These are phyloP conservation scores for Penicillium daleae DNA, from an alignment of 495 filamentous ascomycete genomes.

Conservation along the genomic window DNA sequence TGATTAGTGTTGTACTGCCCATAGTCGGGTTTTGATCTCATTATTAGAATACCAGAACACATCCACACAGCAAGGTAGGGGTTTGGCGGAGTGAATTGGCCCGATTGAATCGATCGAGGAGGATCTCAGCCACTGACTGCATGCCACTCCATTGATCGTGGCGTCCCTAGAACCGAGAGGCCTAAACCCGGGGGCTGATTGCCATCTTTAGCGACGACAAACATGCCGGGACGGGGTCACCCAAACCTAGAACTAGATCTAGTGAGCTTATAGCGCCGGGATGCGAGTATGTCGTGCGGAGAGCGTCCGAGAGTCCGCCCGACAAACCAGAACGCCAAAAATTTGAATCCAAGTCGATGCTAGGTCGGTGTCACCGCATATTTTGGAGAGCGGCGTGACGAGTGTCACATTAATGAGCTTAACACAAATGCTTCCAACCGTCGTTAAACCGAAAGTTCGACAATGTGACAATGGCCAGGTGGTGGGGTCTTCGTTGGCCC, in stretches of 20 bases:
- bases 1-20: not conserved
- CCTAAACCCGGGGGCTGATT: constrained; percentile 17
- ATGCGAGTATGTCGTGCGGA: constrained; percentile 10
- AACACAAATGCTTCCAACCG: constrained; percentile 11
- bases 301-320: not conserved
- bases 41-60: not conserved
- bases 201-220: constrained; percentile 8
- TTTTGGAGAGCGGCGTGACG: not conserved
- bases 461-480: not conserved
- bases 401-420: constrained; percentile 18
- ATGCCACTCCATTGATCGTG: constrained; percentile 9
- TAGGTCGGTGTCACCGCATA: not conserved
- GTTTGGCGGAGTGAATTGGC: constrained; percentile 5
- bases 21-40: not conserved
- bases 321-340: not conserved
- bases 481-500: not conserved
- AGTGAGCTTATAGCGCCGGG: constrained; percentile 1
- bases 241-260: not conserved
- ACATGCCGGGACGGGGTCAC: not conserved
- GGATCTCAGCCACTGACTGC: constrained; percentile 12
- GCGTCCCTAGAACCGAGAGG: constrained; percentile 3
- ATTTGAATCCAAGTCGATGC: not conserved
- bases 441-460: too few relatives aligned
- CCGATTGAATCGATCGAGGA: constrained; percentile 7
- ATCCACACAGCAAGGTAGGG: not conserved